Conservation (phyloP, 2,329 filamentous ascomycete species). For the Diaporthe ampelina region DNA sequence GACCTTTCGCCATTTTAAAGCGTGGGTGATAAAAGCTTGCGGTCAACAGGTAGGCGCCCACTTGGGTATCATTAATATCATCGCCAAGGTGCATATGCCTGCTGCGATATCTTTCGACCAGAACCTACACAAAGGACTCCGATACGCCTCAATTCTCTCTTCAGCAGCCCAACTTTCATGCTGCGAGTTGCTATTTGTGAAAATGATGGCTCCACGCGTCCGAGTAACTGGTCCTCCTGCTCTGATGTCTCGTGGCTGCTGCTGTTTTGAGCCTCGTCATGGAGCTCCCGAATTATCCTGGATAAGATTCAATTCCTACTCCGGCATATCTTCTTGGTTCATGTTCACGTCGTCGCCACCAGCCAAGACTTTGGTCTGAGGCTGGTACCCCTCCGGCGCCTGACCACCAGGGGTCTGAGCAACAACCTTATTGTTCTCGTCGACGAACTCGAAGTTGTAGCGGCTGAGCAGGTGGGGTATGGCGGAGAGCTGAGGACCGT, state of each 20-base stretch:
- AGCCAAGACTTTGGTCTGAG: constrained; percentile 76
- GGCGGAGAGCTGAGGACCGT: constrained; percentile 94
- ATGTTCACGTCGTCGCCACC: constrained; percentile 74
- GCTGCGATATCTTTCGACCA: not conserved
- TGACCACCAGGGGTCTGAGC: constrained; percentile 84
- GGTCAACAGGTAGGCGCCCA: not conserved
- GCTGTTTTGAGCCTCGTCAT: not conserved
- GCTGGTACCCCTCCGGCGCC: constrained; percentile 69
- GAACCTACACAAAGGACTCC: not conserved
- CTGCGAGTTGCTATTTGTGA: not conserved
- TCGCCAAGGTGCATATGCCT: constrained; percentile 14
- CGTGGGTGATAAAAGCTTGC: not conserved
- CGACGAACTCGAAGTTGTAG: constrained; percentile 98
- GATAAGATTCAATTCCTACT: constrained; percentile 4
- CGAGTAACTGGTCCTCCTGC: not conserved
- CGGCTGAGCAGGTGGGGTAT: constrained; percentile 95
- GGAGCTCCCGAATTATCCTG: not conserved
- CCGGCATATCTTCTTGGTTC: constrained; percentile 60
- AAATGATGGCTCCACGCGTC: not conserved
- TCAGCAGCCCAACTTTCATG: not conserved
- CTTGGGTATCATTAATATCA: constrained; percentile 30
- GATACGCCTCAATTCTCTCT: not conserved
- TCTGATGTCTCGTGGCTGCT: not conserved
- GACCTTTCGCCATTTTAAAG: not conserved
- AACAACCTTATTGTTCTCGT: constrained; percentile 90